phyloP scores from a whole-genome alignment of 164 flowering plant species.

The Euptelea pleiosperma region DNA sequence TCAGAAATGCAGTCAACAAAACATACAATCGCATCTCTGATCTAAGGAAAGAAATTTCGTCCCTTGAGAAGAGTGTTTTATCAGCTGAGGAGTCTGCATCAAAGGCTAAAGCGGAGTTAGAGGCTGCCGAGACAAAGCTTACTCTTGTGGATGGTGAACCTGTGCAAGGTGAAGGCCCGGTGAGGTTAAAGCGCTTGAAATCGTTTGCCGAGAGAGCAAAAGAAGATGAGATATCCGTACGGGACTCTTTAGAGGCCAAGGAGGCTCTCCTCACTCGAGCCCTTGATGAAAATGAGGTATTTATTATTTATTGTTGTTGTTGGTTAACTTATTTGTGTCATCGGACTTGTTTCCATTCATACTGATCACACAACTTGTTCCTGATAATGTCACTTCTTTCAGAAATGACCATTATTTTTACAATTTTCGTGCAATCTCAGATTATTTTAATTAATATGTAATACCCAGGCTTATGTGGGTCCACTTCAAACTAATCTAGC shows the following conservation, averaged over 20 bases:
- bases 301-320: background rate
- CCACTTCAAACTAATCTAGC: too few relatives aligned
- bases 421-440: too few relatives aligned
- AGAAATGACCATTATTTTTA: too few relatives aligned
- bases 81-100: slow-evolving; percentile 58
- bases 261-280: slow-evolving; percentile 91
- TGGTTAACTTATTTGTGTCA: too few relatives aligned
- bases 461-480: too few relatives aligned
- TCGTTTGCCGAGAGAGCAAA: slow-evolving; percentile 55
- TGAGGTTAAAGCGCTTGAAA: slow-evolving; percentile 73
- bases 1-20: slow-evolving; percentile 81
- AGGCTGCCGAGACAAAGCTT: slow-evolving; percentile 77
- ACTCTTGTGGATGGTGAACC: slow-evolving; percentile 89
- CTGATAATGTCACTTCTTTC: too few relatives aligned
- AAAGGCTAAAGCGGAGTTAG: slow-evolving; percentile 67
- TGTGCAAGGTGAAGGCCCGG: slow-evolving; percentile 83
- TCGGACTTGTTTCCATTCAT: too few relatives aligned
- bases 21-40: slow-evolving; percentile 86
- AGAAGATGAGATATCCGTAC: slow-evolving; percentile 60
- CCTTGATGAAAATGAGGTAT: slow-evolving; percentile 79
- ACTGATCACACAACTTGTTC: too few relatives aligned
- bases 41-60: slow-evolving; percentile 76
- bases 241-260: slow-evolving; percentile 83
- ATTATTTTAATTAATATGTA: too few relatives aligned
- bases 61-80: slow-evolving; percentile 49